Evolutionary conservation across 2,329 filamentous ascomycete species (phyloP).

Genomic region (Periconia sp.): DNA sequence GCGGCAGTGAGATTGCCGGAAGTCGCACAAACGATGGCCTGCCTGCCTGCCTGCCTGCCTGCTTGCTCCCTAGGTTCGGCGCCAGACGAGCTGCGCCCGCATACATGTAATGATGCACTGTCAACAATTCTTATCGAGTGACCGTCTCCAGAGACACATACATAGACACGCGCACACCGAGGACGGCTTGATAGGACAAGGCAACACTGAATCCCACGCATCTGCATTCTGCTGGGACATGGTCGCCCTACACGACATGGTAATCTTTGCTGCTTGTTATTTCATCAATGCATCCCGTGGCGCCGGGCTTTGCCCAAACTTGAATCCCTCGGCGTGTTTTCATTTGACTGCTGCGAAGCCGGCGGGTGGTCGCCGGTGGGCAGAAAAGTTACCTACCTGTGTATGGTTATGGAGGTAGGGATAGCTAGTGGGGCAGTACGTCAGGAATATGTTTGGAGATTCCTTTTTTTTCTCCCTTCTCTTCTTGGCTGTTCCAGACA

Average conservation of each 20-base stretch:
- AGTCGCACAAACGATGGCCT: slow-evolving; percentile 28
- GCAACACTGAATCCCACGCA: background rate
- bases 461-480: no score
- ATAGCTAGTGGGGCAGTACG: background rate
- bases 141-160: slow-evolving; percentile 17
- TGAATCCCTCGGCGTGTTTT: slow-evolving; percentile 18
- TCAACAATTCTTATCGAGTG: slow-evolving; percentile 31
- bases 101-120: slow-evolving; percentile 15
- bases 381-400: background rate
- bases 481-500: no score
- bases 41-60: no score
- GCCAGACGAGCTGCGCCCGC: slow-evolving; percentile 3
- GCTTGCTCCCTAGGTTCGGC: no score
- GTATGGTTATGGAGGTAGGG: no score
- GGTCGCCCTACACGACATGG: slow-evolving; percentile 15
- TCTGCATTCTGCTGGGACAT: slow-evolving; percentile 1
- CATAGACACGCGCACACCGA: slow-evolving; percentile 6
- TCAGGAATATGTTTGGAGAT: no score
- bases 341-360: slow-evolving; percentile 3
- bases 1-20: slow-evolving; percentile 29
- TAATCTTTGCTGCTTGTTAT: slow-evolving; percentile 13
- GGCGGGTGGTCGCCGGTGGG: background rate
- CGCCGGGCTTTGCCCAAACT: slow-evolving; percentile 17
- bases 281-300: slow-evolving; percentile 15
- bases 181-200: background rate